Evolutionary conservation across 768 basidiomycete species (phyloP).

Genomic region (Xanthoconium stramineum): DNA sequence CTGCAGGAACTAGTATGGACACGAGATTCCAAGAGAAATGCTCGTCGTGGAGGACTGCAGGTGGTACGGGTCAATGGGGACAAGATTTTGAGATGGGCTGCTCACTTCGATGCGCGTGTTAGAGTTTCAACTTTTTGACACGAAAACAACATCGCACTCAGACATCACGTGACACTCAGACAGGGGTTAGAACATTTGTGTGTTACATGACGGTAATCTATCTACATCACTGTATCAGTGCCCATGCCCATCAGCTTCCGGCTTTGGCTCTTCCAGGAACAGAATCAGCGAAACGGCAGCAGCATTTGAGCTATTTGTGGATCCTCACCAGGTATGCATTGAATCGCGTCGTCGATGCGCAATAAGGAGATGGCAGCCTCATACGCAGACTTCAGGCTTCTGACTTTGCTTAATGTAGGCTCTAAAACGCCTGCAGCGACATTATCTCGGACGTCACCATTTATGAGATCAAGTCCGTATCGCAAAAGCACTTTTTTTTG

Average conservation of each 20-base stretch:
- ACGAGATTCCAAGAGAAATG: slow-evolving; percentile 2
- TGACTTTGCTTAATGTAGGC: slow-evolving; percentile 96
- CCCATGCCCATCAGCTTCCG: slow-evolving; percentile 71
- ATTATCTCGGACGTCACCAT: slow-evolving; percentile 95
- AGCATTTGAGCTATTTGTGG: neutral
- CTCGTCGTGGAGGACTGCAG: slow-evolving; percentile 10
- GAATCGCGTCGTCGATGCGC: slow-evolving; percentile 95
- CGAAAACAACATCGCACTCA: slow-evolving; percentile 17
- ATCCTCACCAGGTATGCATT: slow-evolving; percentile 76
- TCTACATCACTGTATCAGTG: slow-evolving; percentile 41
- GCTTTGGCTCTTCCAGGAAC: slow-evolving; percentile 57
- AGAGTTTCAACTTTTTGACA: neutral
- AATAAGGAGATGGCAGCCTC: slow-evolving; percentile 94
- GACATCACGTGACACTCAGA: slow-evolving; percentile 29
- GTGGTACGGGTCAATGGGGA: slow-evolving; percentile 7
- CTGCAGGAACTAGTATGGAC: slow-evolving; percentile 18
- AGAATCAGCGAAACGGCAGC: slow-evolving; percentile 17
- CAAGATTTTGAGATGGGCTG: slow-evolving; percentile 21
- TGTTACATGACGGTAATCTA: slow-evolving; percentile 12
- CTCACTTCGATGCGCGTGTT: slow-evolving; percentile 21
- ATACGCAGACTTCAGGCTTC: slow-evolving; percentile 94
- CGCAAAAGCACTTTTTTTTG: slow-evolving; percentile 87
- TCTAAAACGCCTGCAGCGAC: slow-evolving; percentile 90
- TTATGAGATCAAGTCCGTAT: slow-evolving; percentile 92
- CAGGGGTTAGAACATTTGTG: neutral